phyloP scores from a whole-genome alignment of 441 rosid species.

The Gossypium aridum region DNA sequence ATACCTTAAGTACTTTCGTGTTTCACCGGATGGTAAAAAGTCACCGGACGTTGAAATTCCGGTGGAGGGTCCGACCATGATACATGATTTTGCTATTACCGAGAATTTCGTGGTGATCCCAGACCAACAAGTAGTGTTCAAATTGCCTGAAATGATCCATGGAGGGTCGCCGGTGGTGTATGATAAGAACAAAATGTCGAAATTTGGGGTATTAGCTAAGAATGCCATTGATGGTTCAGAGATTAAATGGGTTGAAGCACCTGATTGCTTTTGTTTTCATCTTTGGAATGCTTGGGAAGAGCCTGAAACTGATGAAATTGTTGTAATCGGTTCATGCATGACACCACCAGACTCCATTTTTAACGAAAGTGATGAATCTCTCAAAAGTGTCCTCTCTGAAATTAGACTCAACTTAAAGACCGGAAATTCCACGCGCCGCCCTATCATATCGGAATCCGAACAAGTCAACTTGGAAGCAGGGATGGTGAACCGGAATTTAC shows the following conservation, averaged over 20 bases:
- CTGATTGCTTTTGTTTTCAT: slow-evolving; percentile 72
- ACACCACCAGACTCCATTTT: slow-evolving; percentile 83
- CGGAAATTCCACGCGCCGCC: slow-evolving; percentile 55
- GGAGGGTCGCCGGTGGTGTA: slow-evolving; percentile 85
- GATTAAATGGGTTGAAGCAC: slow-evolving; percentile 54
- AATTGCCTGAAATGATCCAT: slow-evolving; percentile 58
- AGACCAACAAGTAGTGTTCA: slow-evolving; percentile 82
- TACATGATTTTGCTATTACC: slow-evolving; percentile 81
- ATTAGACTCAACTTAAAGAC: slow-evolving; percentile 62
- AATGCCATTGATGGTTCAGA: slow-evolving; percentile 32
- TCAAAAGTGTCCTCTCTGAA: slow-evolving; percentile 66
- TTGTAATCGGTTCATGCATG: slow-evolving; percentile 87
- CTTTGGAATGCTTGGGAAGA: slow-evolving; percentile 96
- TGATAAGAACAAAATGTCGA: slow-evolving; percentile 51
- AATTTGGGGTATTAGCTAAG: slow-evolving; percentile 61
- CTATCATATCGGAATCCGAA: slow-evolving; percentile 34
- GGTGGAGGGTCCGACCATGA: slow-evolving; percentile 61
- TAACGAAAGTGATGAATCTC: slow-evolving; percentile 65
- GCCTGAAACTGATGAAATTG: slow-evolving; percentile 57
- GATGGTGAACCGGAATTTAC: slow-evolving; percentile 67
- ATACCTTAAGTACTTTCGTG: slow-evolving; percentile 53
- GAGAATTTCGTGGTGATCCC: slow-evolving; percentile 70
- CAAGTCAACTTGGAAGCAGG: slow-evolving; percentile 76
- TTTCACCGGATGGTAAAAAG: slow-evolving; percentile 46
- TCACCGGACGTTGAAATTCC: slow-evolving; percentile 61